Percentiles rank a stretch among this genome's conserved stretches.
These are phyloP conservation scores for Cyclotella sp. DNA, from an alignment of 108 stramenopile species.

Conservation along the genomic window DNA sequence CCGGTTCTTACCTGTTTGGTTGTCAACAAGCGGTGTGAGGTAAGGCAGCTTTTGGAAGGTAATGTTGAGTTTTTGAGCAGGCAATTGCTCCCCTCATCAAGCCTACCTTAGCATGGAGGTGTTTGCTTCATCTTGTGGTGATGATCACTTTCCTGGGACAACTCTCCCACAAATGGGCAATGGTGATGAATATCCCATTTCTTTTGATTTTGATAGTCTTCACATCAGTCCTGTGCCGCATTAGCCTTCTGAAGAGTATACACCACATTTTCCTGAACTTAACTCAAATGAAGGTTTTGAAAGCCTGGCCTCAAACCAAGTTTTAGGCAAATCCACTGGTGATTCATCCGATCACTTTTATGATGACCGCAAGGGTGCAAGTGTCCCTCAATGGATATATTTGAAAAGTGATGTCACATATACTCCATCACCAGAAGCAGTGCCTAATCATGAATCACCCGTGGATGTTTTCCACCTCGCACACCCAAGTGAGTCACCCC, in stretches of 20 bases:
- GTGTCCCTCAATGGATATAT: conserved; percentile 6
- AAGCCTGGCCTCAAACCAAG: background rate
- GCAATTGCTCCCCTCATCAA: background rate
- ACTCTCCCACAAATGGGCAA: conserved; percentile 1
- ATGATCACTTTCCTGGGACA: background rate
- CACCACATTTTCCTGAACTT: background rate
- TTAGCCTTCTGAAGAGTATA: too few relatives aligned
- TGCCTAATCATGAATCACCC: background rate
- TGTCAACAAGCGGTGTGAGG: too few relatives aligned
- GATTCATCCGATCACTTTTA: background rate
- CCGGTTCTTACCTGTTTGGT: too few relatives aligned
- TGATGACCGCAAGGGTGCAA: conserved; percentile 1
- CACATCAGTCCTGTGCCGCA: background rate
- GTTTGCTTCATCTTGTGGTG: background rate
- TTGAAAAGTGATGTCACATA: background rate
- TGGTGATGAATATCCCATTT: background rate
- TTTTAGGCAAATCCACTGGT: background rate
- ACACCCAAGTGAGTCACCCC: background rate
- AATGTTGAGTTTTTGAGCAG: too few relatives aligned
- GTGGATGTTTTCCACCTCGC: background rate
- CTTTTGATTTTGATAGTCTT: background rate
- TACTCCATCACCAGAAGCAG: conserved; percentile 1
- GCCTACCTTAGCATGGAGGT: background rate
- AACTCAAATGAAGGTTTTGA: conserved; percentile 17
- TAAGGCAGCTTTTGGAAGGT: too few relatives aligned